Base-by-base conservation (phyloP, 2,329 filamentous ascomycete species). In the Botryotinia calthae region DNA sequence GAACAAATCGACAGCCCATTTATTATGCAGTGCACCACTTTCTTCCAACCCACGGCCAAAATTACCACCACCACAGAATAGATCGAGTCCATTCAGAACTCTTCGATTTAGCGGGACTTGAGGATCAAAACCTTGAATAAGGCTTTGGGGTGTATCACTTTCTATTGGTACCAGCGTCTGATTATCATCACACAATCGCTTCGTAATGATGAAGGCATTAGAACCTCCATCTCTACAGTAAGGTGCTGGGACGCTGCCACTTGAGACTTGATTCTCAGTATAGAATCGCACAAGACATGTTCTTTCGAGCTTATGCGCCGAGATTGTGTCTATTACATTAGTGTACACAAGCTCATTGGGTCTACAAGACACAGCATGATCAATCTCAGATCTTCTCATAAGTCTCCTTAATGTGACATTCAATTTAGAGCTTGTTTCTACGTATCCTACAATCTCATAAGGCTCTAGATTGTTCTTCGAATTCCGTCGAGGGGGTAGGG, bases 41-140 rank as follows among this genome's bases (percentile, higher is more conserved):
- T 94, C 92, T 80, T 94, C 92, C 0, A 97, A 83, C 0, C 93
- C 93, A 44, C 91, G 86, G 8, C 93, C 93, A 69, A 96, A 89
- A 70, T 91, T 94, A 0, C 93, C 93, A 28, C 91, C 90, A 0
- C 93, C 93, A 76, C 91, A 93, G 78, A 93, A 97, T 0, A 96
- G 82, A 75, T 94, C 92, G 5, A 95, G 82, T 0, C 90, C 91
- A 8, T 83, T 83, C 14, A 93, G 83, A 73, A 84, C 84, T 28
- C 79, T 74, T 73, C 72, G 79, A 58, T 67, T 73, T 8, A 76
- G 72, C 8, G 73, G 46, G 1, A 74, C 76, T 0, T 72, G 66
- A 0, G 88, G 86, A 75, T 90, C 82, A 59, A 88, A 87, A 0
- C 89, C 89, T 80, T 92, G 86, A 0, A 82, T 84, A 3, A 91